Evolutionary conservation across 2,329 filamentous ascomycete species (phyloP).

Genomic region (Fusarium temperatum): DNA sequence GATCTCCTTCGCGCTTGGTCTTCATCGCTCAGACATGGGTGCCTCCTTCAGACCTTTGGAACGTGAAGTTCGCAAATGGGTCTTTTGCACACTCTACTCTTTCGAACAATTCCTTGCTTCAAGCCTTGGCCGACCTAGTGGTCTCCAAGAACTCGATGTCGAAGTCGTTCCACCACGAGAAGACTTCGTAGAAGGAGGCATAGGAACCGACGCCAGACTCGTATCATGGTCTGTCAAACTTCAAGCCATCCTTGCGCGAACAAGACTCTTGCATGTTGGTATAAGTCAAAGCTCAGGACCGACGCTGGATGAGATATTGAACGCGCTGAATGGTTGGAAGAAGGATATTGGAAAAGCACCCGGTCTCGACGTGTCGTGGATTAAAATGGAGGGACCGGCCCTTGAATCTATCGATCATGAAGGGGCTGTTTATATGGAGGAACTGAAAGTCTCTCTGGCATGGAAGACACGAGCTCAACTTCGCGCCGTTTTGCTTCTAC

Average conservation of each 20-base stretch:
- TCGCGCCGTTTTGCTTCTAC: constrained; percentile 43
- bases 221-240: constrained; percentile 45
- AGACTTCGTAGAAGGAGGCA: constrained; percentile 41
- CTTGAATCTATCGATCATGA: constrained; percentile 1
- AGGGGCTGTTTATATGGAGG: constrained; percentile 37
- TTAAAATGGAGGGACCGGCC: not conserved
- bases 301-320: constrained; percentile 24
- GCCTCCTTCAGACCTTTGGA: constrained; percentile 46
- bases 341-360: constrained; percentile 20
- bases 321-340: constrained; percentile 16
- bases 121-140: constrained; percentile 49
- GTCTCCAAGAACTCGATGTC: constrained; percentile 48
- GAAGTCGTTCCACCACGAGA: constrained; percentile 45
- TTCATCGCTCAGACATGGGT: constrained; percentile 45
- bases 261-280: constrained; percentile 34
- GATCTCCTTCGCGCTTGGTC: constrained; percentile 45
- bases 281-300: constrained; percentile 1
- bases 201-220: constrained; percentile 43
- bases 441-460: constrained; percentile 39
- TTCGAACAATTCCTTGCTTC: constrained; percentile 51
- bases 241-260: constrained; percentile 42
- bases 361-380: constrained; percentile 21
- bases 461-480: constrained; percentile 43
- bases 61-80: constrained; percentile 47
- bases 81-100: constrained; percentile 50